Percentiles rank a stretch among this genome's conserved stretches.
Conservation (phyloP, 768 basidiomycete species). For the Pleurotus citrinopileatus region DNA sequence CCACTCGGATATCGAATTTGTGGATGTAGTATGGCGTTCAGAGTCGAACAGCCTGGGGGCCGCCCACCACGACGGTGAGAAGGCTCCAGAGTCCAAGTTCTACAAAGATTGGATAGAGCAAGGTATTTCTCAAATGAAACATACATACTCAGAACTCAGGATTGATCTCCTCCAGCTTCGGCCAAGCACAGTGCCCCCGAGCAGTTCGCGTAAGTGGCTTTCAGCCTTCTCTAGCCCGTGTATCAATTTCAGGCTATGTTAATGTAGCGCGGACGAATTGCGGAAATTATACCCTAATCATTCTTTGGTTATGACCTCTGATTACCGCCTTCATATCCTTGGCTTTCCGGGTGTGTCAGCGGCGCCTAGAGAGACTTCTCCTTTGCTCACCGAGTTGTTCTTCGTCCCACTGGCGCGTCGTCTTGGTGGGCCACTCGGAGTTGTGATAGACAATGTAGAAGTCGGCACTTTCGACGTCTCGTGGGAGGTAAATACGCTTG, state of each 20-base stretch:
- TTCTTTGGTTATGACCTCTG: conserved; percentile 53
- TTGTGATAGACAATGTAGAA: conserved; percentile 46
- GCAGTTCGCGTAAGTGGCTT: conserved; percentile 39
- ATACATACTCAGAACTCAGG: background rate
- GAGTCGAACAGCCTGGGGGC: background rate
- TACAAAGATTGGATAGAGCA: conserved; percentile 52
- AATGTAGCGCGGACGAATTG: conserved; percentile 46
- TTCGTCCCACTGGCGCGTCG: conserved; percentile 49
- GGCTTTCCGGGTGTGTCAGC: conserved; percentile 46
- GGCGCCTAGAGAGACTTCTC: conserved; percentile 43
- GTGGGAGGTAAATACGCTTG: conserved; percentile 54
- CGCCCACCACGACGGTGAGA: background rate
- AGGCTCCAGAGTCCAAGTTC: conserved; percentile 22
- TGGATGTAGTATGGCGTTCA: background rate
- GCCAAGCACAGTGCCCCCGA: conserved; percentile 44
- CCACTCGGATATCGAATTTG: conserved; percentile 11
- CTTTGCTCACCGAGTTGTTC: conserved; percentile 44
- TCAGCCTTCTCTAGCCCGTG: background rate
- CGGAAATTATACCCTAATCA: conserved; percentile 60
- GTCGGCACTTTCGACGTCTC: conserved; percentile 52
- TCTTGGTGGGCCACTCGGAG: conserved; percentile 42
- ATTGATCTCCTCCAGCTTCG: conserved; percentile 38
- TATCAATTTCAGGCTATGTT: conserved; percentile 14
- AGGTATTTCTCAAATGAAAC: conserved; percentile 28
- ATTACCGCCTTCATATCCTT: conserved; percentile 44